Percentiles rank a stretch among this genome's conserved stretches.
These are phyloP conservation scores for Geotrichum carabidarum DNA, from an alignment of 1,139 yeast genomes.

Conservation along the genomic window DNA sequence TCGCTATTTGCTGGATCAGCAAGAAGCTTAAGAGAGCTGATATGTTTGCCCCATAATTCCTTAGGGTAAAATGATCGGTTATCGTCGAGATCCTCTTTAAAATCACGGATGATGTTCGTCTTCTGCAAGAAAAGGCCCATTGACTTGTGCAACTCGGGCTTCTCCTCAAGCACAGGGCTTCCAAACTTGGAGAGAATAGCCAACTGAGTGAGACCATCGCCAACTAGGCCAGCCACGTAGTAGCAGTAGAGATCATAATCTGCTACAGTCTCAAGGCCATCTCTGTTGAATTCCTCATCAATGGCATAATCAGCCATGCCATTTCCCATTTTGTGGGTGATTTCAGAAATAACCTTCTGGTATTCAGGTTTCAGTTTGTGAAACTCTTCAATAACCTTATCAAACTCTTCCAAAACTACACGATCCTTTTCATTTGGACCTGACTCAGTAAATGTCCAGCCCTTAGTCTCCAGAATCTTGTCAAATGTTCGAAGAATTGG, in stretches of 20 bases:
- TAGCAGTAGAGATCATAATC: slow-evolving; percentile 92
- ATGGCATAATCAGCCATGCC: slow-evolving; percentile 95
- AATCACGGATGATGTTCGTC: slow-evolving; percentile 93
- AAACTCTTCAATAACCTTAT: slow-evolving; percentile 60
- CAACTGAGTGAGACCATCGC: slow-evolving; percentile 86
- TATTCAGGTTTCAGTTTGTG: slow-evolving; percentile 69
- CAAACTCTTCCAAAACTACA: slow-evolving; percentile 70
- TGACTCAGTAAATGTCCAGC: slow-evolving; percentile 70
- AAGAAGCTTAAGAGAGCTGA: slow-evolving; percentile 42
- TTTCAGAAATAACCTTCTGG: slow-evolving; percentile 71
- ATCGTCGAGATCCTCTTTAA: slow-evolving; percentile 84
- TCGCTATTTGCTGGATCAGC: slow-evolving; percentile 53
- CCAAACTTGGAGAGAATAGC: slow-evolving; percentile 45
- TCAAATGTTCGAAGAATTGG: slow-evolving; percentile 68
- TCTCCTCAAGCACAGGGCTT: slow-evolving; percentile 45
- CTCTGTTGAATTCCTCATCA: slow-evolving; percentile 66
- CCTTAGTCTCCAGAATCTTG: slow-evolving; percentile 51
- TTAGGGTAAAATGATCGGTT: slow-evolving; percentile 96
- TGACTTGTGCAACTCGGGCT: slow-evolving; percentile 60
- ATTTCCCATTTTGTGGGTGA: slow-evolving; percentile 82
- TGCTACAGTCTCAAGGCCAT: slow-evolving; percentile 69
- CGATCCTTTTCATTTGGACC: slow-evolving; percentile 79
- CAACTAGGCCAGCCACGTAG: slow-evolving; percentile 96
- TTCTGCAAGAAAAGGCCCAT: slow-evolving; percentile 96
- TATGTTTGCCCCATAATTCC: slow-evolving; percentile 84